Percentiles rank a stretch among this genome's conserved stretches.
Evolutionary conservation across 805 yeast species (phyloP).

Genomic region (Kluyveromyces starmeri): DNA sequence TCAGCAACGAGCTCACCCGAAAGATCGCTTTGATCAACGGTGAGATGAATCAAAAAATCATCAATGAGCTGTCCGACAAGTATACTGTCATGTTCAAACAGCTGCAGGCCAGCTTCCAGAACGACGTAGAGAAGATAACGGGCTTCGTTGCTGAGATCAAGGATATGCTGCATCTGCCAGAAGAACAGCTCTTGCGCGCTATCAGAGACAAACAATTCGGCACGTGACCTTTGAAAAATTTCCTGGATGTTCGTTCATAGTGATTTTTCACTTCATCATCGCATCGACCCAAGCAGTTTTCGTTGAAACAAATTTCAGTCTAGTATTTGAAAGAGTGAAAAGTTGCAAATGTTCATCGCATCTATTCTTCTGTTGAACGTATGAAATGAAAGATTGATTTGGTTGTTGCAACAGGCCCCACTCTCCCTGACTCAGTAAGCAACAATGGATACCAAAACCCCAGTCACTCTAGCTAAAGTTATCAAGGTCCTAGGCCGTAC

Average conservation of each 20-base stretch:
- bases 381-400: too few relatives aligned
- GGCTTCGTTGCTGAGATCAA: conserved; percentile 29
- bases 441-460: conserved; percentile 50
- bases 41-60: conserved; percentile 30
- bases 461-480: conserved; percentile 99
- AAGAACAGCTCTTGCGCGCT: conserved; percentile 25
- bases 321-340: too few relatives aligned
- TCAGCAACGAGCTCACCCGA: conserved; percentile 28
- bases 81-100: conserved; percentile 28
- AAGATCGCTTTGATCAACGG: conserved; percentile 31
- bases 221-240: conserved; percentile 1
- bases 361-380: too few relatives aligned
- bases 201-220: conserved; percentile 20
- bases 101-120: conserved; percentile 27
- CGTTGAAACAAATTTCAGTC: too few relatives aligned
- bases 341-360: too few relatives aligned
- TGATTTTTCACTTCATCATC: too few relatives aligned
- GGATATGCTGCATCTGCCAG: conserved; percentile 30
- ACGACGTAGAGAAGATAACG: conserved; percentile 32
- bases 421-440: too few relatives aligned
- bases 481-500: conserved; percentile 99
- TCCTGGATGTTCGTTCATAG: too few relatives aligned
- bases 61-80: conserved; percentile 28
- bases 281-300: too few relatives aligned
- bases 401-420: too few relatives aligned